Conservation (phyloP, 345 rosid genomes). For the sweet orange (Citrus sinensis) region DVS_A1.0 CM039163.1:44091001-44091500, state of each 20-base stretch:
- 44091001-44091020: conserved; percentile 60
- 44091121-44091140: conserved; percentile 57
- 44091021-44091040: conserved; percentile 69
- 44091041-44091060: conserved; percentile 89
- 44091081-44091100: conserved; percentile 68
- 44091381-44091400: conserved; percentile 59
- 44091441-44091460: neutral
- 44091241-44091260: conserved; percentile 70
- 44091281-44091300: conserved; percentile 75
- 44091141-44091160: conserved; percentile 73
- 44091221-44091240: conserved; percentile 83
- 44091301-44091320: conserved; percentile 72
- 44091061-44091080: conserved; percentile 69
- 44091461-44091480: neutral
- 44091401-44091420: conserved; percentile 22
- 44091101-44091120: conserved; percentile 63
- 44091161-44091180: conserved; percentile 57
- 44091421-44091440: neutral
- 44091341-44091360: conserved; percentile 45
- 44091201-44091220: conserved; percentile 67
- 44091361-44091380: conserved; percentile 69
- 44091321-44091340: conserved; percentile 61
- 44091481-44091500: neutral
- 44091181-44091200: conserved; percentile 54
- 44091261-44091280: conserved; percentile 49